These are phyloP conservation scores for Leishmania major DNA, from an alignment of 208 protist genomes.

Conservation along the genomic window DNA sequence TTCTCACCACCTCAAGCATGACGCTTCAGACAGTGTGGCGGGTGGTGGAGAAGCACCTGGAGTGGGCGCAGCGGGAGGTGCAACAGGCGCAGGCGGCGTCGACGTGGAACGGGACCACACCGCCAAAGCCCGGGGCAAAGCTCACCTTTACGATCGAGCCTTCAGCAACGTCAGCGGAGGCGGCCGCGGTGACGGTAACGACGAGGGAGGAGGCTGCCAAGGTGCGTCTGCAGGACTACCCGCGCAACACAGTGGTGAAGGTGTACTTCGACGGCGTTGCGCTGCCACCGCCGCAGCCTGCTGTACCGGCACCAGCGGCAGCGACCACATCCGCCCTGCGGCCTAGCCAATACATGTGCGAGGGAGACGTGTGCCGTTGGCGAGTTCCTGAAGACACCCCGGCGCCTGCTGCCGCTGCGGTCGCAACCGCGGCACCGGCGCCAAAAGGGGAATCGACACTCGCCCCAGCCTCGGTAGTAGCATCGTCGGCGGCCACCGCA, in stretches of 20 bases:
- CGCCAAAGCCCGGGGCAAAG: slow-evolving; percentile 18
- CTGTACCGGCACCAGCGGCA: background rate
- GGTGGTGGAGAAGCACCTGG: slow-evolving; percentile 41
- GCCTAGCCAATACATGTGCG: slow-evolving; percentile 30
- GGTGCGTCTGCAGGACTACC: slow-evolving; percentile 52
- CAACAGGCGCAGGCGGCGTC: slow-evolving; percentile 22
- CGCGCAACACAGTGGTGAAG: slow-evolving; percentile 33
- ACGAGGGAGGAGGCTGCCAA: slow-evolving; percentile 31
- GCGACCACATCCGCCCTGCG: background rate
- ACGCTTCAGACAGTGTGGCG: slow-evolving; percentile 56
- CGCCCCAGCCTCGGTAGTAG: background rate
- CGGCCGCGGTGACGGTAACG: slow-evolving; percentile 5
- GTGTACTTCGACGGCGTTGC: slow-evolving; percentile 19
- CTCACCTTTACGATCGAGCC: slow-evolving; percentile 22
- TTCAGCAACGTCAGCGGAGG: background rate
- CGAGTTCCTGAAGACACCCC: background rate
- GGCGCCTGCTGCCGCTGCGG: slow-evolving; percentile 9
- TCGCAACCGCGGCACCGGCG: background rate
- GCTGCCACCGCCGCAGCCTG: background rate
- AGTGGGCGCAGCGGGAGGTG: slow-evolving; percentile 31
- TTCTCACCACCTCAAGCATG: slow-evolving; percentile 56
- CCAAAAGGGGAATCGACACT: slow-evolving; percentile 1
- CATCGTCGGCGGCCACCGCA: background rate
- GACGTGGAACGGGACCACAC: slow-evolving; percentile 20
- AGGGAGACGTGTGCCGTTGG: slow-evolving; percentile 44